Conservation (phyloP, 1,284 basidiomycete species). For the Cryptococcus hybrid region DNA sequence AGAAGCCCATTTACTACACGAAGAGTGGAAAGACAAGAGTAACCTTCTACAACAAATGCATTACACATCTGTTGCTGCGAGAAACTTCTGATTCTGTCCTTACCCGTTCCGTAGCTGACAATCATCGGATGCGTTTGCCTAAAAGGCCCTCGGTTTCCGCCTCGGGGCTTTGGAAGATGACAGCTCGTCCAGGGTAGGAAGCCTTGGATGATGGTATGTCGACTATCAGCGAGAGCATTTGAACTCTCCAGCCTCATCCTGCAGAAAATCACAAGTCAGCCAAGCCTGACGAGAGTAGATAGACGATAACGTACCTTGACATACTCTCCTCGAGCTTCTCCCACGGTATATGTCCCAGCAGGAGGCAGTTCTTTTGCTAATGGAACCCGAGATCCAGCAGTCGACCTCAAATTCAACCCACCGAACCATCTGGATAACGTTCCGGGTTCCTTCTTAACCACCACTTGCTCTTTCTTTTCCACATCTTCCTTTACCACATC, state of each 20-base stretch:
- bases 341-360: constrained; percentile 48
- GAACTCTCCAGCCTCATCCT: constrained; percentile 43
- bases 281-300: background rate
- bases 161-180: constrained; percentile 43
- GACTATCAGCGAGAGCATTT: constrained; percentile 43
- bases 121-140: constrained; percentile 16
- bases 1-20: background rate
- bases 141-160: constrained; percentile 44
- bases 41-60: constrained; percentile 7
- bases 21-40: background rate
- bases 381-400: background rate
- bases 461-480: background rate
- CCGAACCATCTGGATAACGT: constrained; percentile 8
- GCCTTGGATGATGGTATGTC: constrained; percentile 42
- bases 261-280: background rate
- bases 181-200: constrained; percentile 39
- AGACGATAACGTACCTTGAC: constrained; percentile 37
- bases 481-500: background rate
- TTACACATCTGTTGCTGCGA: background rate
- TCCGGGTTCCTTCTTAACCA: background rate
- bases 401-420: constrained; percentile 7
- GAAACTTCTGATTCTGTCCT: background rate
- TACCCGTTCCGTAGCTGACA: background rate
- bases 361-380: constrained; percentile 28
- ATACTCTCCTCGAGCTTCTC: constrained; percentile 48